phyloP scores from a whole-genome alignment of 192 early-diverging fungal genomes.

The Umbelopsis sp. region DNA sequence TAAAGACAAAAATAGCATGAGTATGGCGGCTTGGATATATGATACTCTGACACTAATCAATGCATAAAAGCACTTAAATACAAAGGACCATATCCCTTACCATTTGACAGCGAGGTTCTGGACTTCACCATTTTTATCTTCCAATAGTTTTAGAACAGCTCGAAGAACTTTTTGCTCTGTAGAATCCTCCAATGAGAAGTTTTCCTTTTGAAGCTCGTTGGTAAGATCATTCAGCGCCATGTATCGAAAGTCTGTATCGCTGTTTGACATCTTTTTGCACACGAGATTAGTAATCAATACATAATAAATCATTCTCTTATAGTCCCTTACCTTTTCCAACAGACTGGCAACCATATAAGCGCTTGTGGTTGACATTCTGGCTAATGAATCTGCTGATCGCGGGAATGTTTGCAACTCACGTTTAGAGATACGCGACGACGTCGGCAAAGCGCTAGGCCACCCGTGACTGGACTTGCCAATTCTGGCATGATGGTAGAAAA shows the following conservation, averaged over 20 bases:
- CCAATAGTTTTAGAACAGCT: conserved; percentile 58
- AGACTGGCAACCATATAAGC: conserved; percentile 69
- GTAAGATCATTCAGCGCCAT: conserved; percentile 85
- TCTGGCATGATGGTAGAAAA: background rate
- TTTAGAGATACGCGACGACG: conserved; percentile 9
- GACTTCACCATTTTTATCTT: conserved; percentile 85
- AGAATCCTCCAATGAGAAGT: conserved; percentile 54
- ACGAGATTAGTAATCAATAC: background rate
- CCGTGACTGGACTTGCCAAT: conserved; percentile 9
- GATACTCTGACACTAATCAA: too few relatives aligned
- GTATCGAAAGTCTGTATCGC: conserved; percentile 84
- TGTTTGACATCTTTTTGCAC: conserved; percentile 51
- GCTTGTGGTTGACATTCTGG: conserved; percentile 47
- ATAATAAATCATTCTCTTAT: background rate
- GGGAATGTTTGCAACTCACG: background rate
- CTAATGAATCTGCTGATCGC: background rate
- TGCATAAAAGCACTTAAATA: too few relatives aligned
- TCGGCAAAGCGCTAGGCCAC: background rate
- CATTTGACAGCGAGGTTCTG: conserved; percentile 79
- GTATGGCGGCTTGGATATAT: background rate
- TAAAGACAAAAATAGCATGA: background rate
- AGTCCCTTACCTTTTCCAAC: conserved; percentile 65
- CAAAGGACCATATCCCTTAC: conserved; percentile 36
- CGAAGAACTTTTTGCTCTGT: conserved; percentile 67
- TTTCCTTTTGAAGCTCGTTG: conserved; percentile 66